Evolutionary conservation across 345 rosid species (phyloP).

Genomic region (Conringia planisiliqua): DNA sequence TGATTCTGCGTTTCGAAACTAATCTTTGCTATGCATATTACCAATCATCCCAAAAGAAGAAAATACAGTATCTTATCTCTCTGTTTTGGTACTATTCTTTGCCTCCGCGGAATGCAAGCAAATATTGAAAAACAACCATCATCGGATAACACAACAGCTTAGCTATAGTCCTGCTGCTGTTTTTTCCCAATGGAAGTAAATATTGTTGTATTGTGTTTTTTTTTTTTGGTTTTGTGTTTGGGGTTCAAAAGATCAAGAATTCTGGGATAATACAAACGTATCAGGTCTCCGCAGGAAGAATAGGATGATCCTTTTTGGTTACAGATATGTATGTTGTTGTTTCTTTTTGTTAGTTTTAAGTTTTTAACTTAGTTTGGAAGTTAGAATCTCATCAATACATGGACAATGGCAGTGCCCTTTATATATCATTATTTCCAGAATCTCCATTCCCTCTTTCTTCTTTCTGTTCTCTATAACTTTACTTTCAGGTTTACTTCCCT

Average conservation of each 20-base stretch:
- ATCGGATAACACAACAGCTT: constrained; percentile 14
- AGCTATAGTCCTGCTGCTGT: constrained; percentile 5
- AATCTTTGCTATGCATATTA: constrained; percentile 19
- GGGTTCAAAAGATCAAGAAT: constrained; percentile 4
- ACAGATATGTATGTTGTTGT: constrained; percentile 6
- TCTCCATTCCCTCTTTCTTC: background rate
- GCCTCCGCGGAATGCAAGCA: constrained; percentile 8
- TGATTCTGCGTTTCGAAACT: constrained; percentile 37
- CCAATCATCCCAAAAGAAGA: background rate
- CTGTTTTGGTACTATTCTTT: constrained; percentile 24
- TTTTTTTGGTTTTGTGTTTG: background rate
- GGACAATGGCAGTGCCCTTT: constrained; percentile 17
- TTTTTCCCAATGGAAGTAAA: constrained; percentile 16
- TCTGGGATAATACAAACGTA: constrained; percentile 7
- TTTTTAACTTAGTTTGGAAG: constrained; percentile 10
- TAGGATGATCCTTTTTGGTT: constrained; percentile 14
- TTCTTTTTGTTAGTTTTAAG: constrained; percentile 3
- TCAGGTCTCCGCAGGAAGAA: constrained; percentile 16
- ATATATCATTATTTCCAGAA: background rate
- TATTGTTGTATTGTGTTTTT: constrained; percentile 6
- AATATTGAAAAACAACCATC: constrained; percentile 3
- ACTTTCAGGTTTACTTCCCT: background rate
- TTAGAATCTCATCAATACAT: constrained; percentile 17
- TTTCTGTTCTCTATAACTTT: background rate
- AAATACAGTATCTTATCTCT: background rate